These are phyloP conservation scores for Leptographium flavum DNA, from an alignment of 2,329 filamentous ascomycete species.

Conservation along the genomic window DNA sequence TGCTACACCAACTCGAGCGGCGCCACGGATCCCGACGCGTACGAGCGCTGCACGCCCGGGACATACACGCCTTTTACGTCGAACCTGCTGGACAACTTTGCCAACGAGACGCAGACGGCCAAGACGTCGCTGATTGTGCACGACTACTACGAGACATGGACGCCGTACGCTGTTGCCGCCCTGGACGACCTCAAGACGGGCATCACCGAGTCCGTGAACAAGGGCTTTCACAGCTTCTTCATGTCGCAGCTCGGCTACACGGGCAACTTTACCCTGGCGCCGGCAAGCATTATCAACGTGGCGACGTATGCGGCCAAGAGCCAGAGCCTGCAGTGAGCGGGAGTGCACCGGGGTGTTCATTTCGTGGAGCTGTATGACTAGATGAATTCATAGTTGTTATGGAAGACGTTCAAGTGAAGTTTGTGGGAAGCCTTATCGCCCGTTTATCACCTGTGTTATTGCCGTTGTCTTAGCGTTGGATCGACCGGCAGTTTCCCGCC, in stretches of 20 bases:
- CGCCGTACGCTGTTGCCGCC: constrained; percentile 4
- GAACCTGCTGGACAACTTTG: not conserved
- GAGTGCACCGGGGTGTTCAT: no score
- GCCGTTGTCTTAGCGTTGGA: no score
- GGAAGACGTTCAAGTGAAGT: no score
- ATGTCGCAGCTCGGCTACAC: constrained; percentile 7
- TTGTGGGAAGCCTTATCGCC: no score
- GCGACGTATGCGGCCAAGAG: constrained; percentile 5
- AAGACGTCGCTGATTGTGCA: constrained; percentile 10
- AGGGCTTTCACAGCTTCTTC: constrained; percentile 10
- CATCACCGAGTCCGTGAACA: constrained; percentile 3
- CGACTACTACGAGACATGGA: constrained; percentile 9
- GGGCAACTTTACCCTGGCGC: constrained; percentile 5
- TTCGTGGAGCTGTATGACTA: no score
- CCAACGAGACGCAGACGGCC: constrained; percentile 1
- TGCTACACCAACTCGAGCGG: constrained; percentile 9
- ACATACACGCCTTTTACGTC: constrained; percentile 8
- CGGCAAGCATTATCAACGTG: constrained; percentile 8
- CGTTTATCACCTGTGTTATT: no score
- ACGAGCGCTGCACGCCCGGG: constrained; percentile 6
- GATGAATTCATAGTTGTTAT: no score
- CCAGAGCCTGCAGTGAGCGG: constrained; percentile 4
- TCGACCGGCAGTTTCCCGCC: no score
- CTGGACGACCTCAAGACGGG: not conserved
- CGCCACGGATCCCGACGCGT: constrained; percentile 5